Conservation (phyloP, 2,329 filamentous ascomycete genomes). For the Colletotrichum sp. region DNA sequence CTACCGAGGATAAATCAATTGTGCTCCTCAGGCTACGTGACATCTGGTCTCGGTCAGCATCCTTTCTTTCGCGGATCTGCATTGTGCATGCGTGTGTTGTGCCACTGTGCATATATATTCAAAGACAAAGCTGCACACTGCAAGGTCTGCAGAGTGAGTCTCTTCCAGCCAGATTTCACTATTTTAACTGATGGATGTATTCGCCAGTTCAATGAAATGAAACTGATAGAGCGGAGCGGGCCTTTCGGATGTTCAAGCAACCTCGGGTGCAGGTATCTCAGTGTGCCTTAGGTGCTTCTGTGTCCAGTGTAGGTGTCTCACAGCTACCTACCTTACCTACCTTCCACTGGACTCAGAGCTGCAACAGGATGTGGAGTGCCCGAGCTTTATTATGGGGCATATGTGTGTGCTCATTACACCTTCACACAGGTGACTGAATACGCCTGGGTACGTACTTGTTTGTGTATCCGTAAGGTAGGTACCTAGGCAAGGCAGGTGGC, state of each 20-base stretch:
- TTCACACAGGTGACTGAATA: background rate
- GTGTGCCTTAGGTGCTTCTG: too few species aligned
- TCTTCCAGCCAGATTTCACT: background rate
- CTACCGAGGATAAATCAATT: constrained; percentile 9
- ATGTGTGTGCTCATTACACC: background rate
- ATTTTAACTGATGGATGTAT: background rate
- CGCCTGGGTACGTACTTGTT: background rate
- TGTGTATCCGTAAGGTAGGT: background rate
- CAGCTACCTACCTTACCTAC: background rate
- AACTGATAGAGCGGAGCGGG: background rate
- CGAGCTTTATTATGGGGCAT: constrained; percentile 1
- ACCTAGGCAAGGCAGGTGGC: constrained; percentile 4
- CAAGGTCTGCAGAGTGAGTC: background rate
- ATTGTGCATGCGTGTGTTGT: background rate
- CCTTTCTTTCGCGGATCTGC: background rate
- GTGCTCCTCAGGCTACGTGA: background rate
- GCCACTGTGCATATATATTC: background rate
- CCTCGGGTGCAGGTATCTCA: background rate
- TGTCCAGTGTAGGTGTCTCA: background rate
- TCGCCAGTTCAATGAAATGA: background rate
- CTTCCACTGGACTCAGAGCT: background rate
- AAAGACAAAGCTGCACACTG: background rate
- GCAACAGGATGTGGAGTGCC: background rate
- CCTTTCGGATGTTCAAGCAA: background rate
- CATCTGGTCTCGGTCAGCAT: background rate